These are phyloP conservation scores for Diplodia corticola DNA, from an alignment of 2,329 filamentous ascomycete species.

Conservation along the genomic window DNA sequence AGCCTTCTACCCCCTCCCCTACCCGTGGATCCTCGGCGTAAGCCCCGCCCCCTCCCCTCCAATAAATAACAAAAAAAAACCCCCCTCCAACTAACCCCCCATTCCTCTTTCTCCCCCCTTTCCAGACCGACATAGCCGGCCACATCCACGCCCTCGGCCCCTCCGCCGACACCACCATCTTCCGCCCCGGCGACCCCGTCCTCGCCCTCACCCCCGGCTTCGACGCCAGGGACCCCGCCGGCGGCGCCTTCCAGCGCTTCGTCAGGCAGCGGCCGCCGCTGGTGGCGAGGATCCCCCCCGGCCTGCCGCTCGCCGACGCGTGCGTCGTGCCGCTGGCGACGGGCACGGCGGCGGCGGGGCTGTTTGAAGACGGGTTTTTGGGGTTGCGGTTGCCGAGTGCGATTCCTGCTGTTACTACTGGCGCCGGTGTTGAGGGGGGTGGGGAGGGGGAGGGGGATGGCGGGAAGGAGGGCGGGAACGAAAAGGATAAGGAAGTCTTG, in stretches of 20 bases:
- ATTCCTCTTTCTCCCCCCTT: too few species aligned
- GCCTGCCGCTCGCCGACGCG: constrained; percentile 40
- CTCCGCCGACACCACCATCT: neutral
- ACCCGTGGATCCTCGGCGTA: constrained; percentile 38
- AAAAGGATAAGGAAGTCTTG: constrained; percentile 29
- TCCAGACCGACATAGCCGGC: constrained; percentile 37
- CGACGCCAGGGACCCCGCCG: constrained; percentile 39
- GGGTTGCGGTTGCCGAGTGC: constrained; percentile 43
- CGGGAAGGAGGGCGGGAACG: neutral
- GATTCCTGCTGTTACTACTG: too few species aligned
- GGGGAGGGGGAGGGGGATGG: too few species aligned
- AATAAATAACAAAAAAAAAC: too few species aligned
- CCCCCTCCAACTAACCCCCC: too few species aligned
- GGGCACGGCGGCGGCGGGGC: constrained; percentile 46
- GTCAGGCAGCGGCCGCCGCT: constrained; percentile 33
- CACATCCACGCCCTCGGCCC: constrained; percentile 33
- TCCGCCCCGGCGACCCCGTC: constrained; percentile 27
- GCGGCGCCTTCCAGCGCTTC: constrained; percentile 23
- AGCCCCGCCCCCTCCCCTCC: too few species aligned
- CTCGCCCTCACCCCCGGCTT: constrained; percentile 29
- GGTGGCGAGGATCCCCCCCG: constrained; percentile 34
- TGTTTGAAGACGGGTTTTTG: constrained; percentile 44
- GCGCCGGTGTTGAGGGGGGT: too few species aligned
- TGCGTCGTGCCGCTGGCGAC: constrained; percentile 47
- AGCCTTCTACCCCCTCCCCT: constrained; percentile 33